phyloP scores from a whole-genome alignment of 371 early-diverging fungal genomes.

The Edhazardia aedis region DNA sequence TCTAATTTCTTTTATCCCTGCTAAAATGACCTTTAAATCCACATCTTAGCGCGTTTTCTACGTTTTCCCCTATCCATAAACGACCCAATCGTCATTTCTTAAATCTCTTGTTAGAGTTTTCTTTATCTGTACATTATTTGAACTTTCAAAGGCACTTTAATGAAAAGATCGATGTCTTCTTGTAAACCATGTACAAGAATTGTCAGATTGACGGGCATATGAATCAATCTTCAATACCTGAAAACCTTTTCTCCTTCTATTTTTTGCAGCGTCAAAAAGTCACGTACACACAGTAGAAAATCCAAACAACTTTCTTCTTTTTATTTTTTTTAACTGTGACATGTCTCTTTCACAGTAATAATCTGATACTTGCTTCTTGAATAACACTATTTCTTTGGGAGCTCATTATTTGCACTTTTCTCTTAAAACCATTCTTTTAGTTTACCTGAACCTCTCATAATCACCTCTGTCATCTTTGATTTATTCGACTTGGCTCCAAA shows the following conservation, averaged over 20 bases:
- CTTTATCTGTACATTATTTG: too few relatives aligned
- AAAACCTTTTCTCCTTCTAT: not conserved
- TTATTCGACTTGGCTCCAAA: not conserved
- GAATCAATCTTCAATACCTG: too few relatives aligned
- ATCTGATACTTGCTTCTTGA: not conserved
- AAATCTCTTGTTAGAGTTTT: too few relatives aligned
- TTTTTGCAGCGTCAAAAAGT: not conserved
- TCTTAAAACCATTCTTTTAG: not conserved
- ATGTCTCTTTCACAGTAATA: not conserved
- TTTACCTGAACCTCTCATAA: not conserved
- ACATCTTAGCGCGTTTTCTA: not conserved
- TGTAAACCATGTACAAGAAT: too few relatives aligned
- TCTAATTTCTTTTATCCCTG: not conserved
- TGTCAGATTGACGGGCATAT: too few relatives aligned
- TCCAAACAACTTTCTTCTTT: not conserved
- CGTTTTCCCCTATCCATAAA: too few relatives aligned
- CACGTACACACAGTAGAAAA: not conserved
- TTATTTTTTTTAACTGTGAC: not conserved
- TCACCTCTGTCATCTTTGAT: constrained; percentile 2
- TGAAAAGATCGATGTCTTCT: too few relatives aligned
- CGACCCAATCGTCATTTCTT: too few relatives aligned
- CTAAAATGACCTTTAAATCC: not conserved
- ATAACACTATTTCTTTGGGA: not conserved
- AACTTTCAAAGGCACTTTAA: too few relatives aligned
- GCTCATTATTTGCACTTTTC: not conserved